phyloP scores from a whole-genome alignment of 2,329 filamentous ascomycete species.

The Botrytis deweyae region DNA sequence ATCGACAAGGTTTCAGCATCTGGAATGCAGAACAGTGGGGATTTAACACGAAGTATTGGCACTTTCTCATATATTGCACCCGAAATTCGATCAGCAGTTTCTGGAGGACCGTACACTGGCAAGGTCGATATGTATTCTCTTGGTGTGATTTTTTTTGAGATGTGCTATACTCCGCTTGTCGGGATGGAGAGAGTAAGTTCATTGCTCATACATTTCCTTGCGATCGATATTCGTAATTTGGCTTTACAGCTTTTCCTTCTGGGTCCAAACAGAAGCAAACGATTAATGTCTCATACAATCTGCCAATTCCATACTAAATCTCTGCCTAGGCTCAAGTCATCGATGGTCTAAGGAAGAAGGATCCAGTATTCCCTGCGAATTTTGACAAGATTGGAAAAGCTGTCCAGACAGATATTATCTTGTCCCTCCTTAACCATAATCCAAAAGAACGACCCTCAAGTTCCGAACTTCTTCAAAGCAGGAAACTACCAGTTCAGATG shows the following conservation, averaged over 20 bases:
- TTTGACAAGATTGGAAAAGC: conserved; percentile 70
- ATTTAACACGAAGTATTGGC: conserved; percentile 69
- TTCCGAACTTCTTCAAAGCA: conserved; percentile 77
- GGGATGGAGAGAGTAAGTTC: conserved; percentile 58
- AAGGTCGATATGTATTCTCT: conserved; percentile 99
- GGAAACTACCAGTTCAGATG: conserved; percentile 85
- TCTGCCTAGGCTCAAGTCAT: conserved; percentile 51
- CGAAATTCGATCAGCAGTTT: conserved; percentile 75
- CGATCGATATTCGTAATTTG: neutral
- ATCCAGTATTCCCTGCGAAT: conserved; percentile 67
- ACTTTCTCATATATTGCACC: conserved; percentile 93
- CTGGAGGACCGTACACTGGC: conserved; percentile 74
- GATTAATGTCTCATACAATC: neutral
- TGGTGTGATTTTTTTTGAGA: conserved; percentile 97
- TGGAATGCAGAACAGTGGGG: conserved; percentile 41
- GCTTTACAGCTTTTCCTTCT: neutral
- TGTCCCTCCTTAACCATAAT: conserved; percentile 76
- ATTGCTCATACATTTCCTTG: neutral
- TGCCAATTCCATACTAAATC: neutral
- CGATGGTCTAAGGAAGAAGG: conserved; percentile 64
- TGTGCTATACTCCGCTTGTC: conserved; percentile 67
- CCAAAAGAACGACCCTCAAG: conserved; percentile 82
- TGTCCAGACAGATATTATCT: conserved; percentile 73
- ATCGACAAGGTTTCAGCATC: conserved; percentile 49
- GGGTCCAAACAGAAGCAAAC: neutral